These are phyloP conservation scores for Golubevia sp. DNA, from an alignment of 1,284 basidiomycete genomes.

Conservation along the genomic window DNA sequence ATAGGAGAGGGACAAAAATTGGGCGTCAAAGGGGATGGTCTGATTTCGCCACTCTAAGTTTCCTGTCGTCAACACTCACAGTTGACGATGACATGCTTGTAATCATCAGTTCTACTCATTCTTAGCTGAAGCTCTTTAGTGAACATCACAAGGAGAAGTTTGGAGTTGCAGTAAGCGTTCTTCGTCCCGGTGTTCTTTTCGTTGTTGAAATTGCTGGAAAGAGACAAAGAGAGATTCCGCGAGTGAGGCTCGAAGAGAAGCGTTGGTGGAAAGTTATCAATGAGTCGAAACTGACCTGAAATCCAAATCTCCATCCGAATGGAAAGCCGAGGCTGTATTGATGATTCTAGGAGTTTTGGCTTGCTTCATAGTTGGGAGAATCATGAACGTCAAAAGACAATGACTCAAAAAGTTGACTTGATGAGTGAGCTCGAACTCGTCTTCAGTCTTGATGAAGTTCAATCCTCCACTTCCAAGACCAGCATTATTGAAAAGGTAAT, in stretches of 20 bases:
- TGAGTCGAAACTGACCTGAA: conserved; percentile 20
- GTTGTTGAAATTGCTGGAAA: conserved; percentile 28
- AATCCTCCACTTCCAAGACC: conserved; percentile 16
- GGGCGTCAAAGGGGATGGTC: too few relatives aligned
- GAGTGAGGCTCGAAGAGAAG: too few relatives aligned
- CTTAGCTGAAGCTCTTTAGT: conserved; percentile 38
- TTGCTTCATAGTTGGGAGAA: conserved; percentile 21
- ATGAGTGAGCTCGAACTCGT: conserved; percentile 39
- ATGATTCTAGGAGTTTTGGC: conserved; percentile 27
- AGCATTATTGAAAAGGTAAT: conserved; percentile 40
- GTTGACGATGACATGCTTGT: conserved; percentile 36
- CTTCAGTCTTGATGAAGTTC: conserved; percentile 19
- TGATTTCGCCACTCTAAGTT: too few relatives aligned
- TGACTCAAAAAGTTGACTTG: conserved; percentile 40
- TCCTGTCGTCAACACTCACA: conserved; percentile 34
- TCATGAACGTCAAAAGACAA: conserved; percentile 31
- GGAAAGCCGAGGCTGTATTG: conserved; percentile 44
- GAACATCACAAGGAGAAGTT: conserved; percentile 42
- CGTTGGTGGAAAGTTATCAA: too few relatives aligned
- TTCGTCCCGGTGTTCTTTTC: conserved; percentile 21
- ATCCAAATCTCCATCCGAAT: conserved; percentile 31
- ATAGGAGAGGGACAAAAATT: not conserved
- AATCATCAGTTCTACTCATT: conserved; percentile 24
- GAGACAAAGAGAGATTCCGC: too few relatives aligned
- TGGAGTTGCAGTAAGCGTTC: conserved; percentile 38